A percentile compares a stretch with the other conserved stretches of the same genome.
These are phyloP conservation scores for Conidiobolus coronatus DNA, from an alignment of 371 early-diverging fungal genomes.

Conservation along the genomic window DNA sequence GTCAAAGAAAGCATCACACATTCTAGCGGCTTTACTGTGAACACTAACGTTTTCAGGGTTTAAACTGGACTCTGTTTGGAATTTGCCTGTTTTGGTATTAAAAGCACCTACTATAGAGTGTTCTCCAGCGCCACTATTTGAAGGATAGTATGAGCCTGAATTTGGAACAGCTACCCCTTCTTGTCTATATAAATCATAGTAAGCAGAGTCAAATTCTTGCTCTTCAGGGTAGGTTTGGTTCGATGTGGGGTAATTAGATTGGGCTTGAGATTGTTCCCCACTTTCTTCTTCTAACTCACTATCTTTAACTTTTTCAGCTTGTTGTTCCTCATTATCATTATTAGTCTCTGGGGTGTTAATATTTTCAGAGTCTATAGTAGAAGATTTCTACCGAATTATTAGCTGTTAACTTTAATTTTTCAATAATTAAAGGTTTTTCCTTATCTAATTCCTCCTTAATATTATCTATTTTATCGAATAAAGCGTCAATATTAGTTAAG, in stretches of 20 bases:
- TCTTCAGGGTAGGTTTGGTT: background rate
- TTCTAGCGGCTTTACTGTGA: constrained; percentile 7
- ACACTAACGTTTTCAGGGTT: constrained; percentile 7
- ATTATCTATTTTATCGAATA: background rate
- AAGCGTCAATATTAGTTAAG: background rate
- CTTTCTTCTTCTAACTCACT: background rate
- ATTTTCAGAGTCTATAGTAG: background rate
- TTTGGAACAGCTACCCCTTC: background rate
- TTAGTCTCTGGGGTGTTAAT: background rate
- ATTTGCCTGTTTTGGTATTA: constrained; percentile 22
- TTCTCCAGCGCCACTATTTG: background rate
- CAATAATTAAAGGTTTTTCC: background rate
- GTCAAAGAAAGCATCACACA: constrained; percentile 11
- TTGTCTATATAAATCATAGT: background rate
- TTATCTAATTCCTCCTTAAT: background rate
- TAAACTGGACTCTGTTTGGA: constrained; percentile 12
- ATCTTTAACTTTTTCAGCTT: background rate
- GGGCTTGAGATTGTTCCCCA: background rate
- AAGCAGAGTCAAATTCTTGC: background rate
- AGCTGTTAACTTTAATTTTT: background rate
- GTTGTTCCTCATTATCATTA: background rate
- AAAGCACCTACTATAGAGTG: constrained; percentile 22
- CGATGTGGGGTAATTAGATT: background rate
- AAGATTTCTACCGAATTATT: background rate
- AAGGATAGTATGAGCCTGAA: background rate